Base-by-base conservation (phyloP, 805 yeast species). In the Yarrowia osloensis region DNA sequence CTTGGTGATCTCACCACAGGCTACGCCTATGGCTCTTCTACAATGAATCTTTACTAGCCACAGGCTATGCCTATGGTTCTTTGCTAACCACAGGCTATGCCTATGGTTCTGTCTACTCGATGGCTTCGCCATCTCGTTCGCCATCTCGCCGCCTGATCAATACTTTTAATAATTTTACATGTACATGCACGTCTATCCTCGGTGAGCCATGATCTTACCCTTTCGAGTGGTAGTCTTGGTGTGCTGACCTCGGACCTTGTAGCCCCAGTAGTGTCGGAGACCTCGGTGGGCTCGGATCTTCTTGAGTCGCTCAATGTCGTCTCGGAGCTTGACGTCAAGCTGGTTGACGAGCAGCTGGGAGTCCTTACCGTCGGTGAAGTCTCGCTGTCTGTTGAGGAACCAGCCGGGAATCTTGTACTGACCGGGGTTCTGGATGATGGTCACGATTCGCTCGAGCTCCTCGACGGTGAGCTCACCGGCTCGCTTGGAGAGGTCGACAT, bases 391-490 rank as follows among this genome's bases (percentile, higher is more conserved):
- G 94, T 93, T 94, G 81, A 95, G 91, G 91, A 96, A 95, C 99
- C 99, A 95, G 77, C 96, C 88, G 85, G 99, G 99, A 81, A 95
- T 89, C 90, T 95, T 95, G 88, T 91, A 95, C 84, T 95, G 93
- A 79, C 96, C 87, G 84, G 99, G 99, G 96, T 91, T 91, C 88
- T 96, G 99, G 96, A 96, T 91, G 84, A 95, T 96, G 85, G 97
- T 94, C 82, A 95, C 98, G 81, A 95, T 86, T 88, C 99, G 93
- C 89, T 95, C 99, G 83, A 95, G 91, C 87, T 95, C 99, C 89
- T 95, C 99, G 84, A 95, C 99, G 83, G 99, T 93, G 83, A 95
- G 91, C 86, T 95, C 99, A 90, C 99, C 99, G 79, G 99, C 99
- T 85, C 99, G 91, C 90, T 95, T 95, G 84, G 84, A 80, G 84